Conservation (phyloP, 2,329 filamentous ascomycete genomes). For the Aschersonia sp. region DNA sequence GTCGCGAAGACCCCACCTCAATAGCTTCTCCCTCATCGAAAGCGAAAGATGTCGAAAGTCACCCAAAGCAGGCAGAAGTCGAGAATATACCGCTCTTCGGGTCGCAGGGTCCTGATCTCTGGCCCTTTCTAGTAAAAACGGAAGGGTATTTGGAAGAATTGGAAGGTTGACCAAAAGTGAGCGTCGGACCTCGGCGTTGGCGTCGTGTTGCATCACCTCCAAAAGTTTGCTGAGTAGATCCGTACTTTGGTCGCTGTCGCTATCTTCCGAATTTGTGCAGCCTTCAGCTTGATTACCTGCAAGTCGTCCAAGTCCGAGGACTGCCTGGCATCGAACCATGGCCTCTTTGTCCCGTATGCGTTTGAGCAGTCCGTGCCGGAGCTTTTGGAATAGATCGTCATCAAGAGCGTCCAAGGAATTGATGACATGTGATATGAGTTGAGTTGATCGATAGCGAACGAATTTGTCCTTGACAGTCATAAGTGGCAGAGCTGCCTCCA, state of each 20-base stretch:
- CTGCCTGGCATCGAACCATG: slow-evolving; percentile 81
- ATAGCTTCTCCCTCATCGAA: slow-evolving; percentile 85
- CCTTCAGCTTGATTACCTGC: slow-evolving; percentile 65
- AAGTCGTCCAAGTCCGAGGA: slow-evolving; percentile 74
- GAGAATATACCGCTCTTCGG: slow-evolving; percentile 72
- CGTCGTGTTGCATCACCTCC: slow-evolving; percentile 83
- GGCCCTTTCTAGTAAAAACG: slow-evolving; percentile 78
- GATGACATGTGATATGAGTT: slow-evolving; percentile 80
- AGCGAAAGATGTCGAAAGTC: slow-evolving; percentile 91
- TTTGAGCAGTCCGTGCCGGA: slow-evolving; percentile 67
- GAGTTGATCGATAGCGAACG: slow-evolving; percentile 77
- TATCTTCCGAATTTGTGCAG: slow-evolving; percentile 54
- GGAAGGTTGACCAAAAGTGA: slow-evolving; percentile 85
- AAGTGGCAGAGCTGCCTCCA: slow-evolving; percentile 61
- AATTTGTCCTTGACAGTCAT: slow-evolving; percentile 82
- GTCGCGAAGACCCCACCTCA: slow-evolving; percentile 88
- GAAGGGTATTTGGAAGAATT: slow-evolving; percentile 66
- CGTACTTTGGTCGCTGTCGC: slow-evolving; percentile 45
- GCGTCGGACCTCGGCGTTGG: slow-evolving; percentile 81
- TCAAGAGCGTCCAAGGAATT: slow-evolving; percentile 88
- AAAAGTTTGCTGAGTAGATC: slow-evolving; percentile 72
- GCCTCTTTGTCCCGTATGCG: slow-evolving; percentile 88
- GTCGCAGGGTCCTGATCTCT: slow-evolving; percentile 78
- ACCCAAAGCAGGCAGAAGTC: slow-evolving; percentile 72
- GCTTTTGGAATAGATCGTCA: slow-evolving; percentile 73